A percentile compares a stretch with the other conserved stretches of the same genome.
phyloP scores from a whole-genome alignment of 345 rosid species.

The Cardiospermum halicacabum region DNA sequence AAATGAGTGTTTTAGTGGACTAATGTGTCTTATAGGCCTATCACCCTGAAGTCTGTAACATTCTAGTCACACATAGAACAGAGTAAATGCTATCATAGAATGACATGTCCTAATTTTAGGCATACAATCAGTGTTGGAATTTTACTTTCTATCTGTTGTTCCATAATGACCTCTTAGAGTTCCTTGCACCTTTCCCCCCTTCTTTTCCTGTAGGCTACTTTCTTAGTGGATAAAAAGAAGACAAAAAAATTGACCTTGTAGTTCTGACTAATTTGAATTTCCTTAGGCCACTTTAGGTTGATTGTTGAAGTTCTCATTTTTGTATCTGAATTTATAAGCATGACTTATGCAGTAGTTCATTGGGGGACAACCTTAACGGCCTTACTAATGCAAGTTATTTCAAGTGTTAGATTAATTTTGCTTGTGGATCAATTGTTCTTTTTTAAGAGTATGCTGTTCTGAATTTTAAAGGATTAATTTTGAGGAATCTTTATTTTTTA shows the following conservation, averaged over 20 bases:
- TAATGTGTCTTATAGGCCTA: not conserved
- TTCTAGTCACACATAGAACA: not conserved
- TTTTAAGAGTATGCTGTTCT: not conserved
- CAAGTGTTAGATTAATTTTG: too few species aligned
- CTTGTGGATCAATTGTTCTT: not conserved
- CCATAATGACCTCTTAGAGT: not conserved
- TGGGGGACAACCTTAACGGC: too few species aligned
- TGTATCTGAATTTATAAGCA: not conserved
- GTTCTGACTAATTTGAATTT: not conserved
- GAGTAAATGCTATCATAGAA: not conserved
- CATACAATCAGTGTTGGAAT: not conserved
- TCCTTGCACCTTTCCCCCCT: not conserved
- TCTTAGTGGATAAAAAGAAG: not conserved
- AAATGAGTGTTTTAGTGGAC: not conserved
- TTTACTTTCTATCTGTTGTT: not conserved
- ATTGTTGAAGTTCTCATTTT: not conserved
- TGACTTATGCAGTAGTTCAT: not conserved
- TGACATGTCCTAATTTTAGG: not conserved
- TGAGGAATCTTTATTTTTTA: not conserved
- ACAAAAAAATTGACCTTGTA: not conserved
- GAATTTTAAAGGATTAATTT: not conserved
- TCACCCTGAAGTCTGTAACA: not conserved
- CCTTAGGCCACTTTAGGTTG: not conserved
- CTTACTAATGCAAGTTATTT: too few species aligned
- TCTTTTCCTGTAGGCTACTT: not conserved